These are phyloP conservation scores for Apiotrichum gracile DNA, from an alignment of 1,284 basidiomycete genomes.

Conservation along the genomic window DNA sequence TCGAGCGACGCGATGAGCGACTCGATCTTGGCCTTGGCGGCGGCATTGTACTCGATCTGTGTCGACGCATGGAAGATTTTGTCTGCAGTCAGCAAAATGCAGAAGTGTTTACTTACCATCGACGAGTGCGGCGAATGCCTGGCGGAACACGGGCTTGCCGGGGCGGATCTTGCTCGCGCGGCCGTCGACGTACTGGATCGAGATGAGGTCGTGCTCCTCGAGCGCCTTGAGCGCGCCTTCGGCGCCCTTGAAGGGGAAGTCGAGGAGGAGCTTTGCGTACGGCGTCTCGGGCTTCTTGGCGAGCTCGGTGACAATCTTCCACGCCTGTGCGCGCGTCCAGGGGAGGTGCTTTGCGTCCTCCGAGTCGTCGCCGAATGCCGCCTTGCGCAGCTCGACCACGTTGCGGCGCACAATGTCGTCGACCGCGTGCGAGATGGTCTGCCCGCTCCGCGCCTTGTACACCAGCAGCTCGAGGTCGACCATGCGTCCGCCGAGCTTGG, in stretches of 20 bases:
- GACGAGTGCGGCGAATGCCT: constrained; percentile 75
- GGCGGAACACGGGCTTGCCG: constrained; percentile 82
- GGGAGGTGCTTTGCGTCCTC: constrained; percentile 75
- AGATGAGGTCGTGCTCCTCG: constrained; percentile 84
- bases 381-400: constrained; percentile 79
- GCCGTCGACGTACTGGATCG: constrained; percentile 69
- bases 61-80: constrained; percentile 72
- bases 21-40: constrained; percentile 63
- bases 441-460: constrained; percentile 74
- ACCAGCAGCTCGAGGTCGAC: constrained; percentile 60
- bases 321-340: constrained; percentile 85
- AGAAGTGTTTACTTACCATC: constrained; percentile 53
- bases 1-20: constrained; percentile 65
- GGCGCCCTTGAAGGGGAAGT: constrained; percentile 87
- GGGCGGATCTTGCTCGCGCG: constrained; percentile 79
- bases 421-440: constrained; percentile 69
- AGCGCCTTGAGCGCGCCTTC: constrained; percentile 73
- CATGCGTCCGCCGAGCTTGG: constrained; percentile 76
- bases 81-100: constrained; percentile 51
- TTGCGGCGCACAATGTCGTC: constrained; percentile 78
- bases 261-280: constrained; percentile 75
- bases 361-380: constrained; percentile 83
- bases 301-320: constrained; percentile 73
- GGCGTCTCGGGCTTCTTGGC: constrained; percentile 64
- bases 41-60: constrained; percentile 72